Conservation (phyloP, 1,139 yeast genomes). For the Protomyces inouyei region DNA sequence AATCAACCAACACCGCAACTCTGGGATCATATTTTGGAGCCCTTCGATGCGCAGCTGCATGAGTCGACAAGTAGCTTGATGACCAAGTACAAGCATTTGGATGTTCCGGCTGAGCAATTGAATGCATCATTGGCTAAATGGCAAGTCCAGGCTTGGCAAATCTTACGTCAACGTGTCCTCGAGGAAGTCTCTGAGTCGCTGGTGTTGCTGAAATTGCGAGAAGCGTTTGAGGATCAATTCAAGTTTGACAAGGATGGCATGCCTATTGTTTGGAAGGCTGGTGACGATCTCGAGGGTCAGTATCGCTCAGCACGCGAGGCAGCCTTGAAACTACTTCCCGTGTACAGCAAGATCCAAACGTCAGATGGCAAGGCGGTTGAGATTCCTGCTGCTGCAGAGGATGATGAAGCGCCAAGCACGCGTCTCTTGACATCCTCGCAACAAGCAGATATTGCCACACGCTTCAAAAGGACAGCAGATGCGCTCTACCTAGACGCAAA, state of each 20-base stretch:
- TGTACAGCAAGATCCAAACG: slow-evolving; percentile 14
- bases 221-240: slow-evolving; percentile 72
- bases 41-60: slow-evolving; percentile 44
- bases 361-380: slow-evolving; percentile 46
- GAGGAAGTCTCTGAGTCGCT: slow-evolving; percentile 45
- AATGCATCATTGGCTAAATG: slow-evolving; percentile 27
- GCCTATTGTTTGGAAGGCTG: slow-evolving; percentile 75
- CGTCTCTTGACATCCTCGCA: slow-evolving; percentile 57
- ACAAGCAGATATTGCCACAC: slow-evolving; percentile 52
- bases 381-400: slow-evolving; percentile 41
- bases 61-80: slow-evolving; percentile 39
- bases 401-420: slow-evolving; percentile 35
- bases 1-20: slow-evolving; percentile 47
- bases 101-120: slow-evolving; percentile 31
- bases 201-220: slow-evolving; percentile 40
- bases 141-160: slow-evolving; percentile 54
- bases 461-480: slow-evolving; percentile 73
- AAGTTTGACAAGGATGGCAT: slow-evolving; percentile 77
- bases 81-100: background rate
- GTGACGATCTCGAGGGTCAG: slow-evolving; percentile 63
- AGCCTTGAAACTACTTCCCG: slow-evolving; percentile 41
- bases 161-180: slow-evolving; percentile 55
- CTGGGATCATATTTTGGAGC: slow-evolving; percentile 58
- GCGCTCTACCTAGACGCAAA: slow-evolving; percentile 71
- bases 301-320: slow-evolving; percentile 56